Evolutionary conservation across 2,329 filamentous ascomycete genomes (phyloP), one percentile per base, ranked within the genome.

Genomic region (Aspergillus glaucus): DNA sequence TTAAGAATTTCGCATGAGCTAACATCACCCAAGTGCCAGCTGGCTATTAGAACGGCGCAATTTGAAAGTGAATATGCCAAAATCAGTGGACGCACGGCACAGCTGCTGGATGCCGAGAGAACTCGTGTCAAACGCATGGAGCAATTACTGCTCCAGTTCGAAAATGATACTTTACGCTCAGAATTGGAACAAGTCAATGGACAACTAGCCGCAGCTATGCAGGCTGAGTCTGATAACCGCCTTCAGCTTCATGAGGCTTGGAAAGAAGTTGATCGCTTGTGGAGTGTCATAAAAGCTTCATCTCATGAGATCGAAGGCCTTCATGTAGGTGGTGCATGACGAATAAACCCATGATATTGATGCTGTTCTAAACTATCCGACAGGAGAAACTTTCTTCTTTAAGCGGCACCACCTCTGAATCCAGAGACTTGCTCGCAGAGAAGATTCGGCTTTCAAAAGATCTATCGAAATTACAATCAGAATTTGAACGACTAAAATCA

Each of bases 51-150:
- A 48, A 79, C 75, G 43, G 66, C 75, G 39, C 67, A 65, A 14
- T 77, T 90, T 46, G 88, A 94, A 64, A 71, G 86, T 52, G 80
- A 80, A 58, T 88, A 91, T 64, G 81, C 86, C 56, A 77, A 79
- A 51, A 79, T 78, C 55, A 69, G 80, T 47, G 82, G 85, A 57
- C 76, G 83, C 47, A 79, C 86, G 32, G 79, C 87, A 46, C 73
- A 85, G 9, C 76, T 94, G 48, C 73, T 81, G 56, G 87, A 87
- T 60, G 82, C 89, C 55, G 91, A 97, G 66, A 81, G 85, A 51
- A 75, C 81, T 36, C 83, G 91, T 43, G 79, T 84, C 55, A 69
- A 89, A 46, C 82, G 82, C 56, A 76, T 92, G 52, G 80, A 84
- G 53, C 76, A 84, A 47, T 71, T 91, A 47, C 69, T 90, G n/a